Conservation (phyloP, 164 flowering plant species). For the Chimonanthus praecox region DNA sequence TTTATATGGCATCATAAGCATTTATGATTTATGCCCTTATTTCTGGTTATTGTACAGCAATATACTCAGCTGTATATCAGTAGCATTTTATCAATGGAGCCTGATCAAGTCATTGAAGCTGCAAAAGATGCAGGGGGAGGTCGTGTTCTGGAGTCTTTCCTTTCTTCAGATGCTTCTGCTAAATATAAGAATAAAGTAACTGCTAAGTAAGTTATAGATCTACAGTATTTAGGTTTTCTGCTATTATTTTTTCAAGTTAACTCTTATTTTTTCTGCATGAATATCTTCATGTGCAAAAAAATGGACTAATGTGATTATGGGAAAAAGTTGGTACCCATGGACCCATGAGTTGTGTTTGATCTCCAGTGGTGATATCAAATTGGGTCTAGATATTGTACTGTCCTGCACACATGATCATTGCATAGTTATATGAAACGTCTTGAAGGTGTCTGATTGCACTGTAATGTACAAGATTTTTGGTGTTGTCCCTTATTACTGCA, state of each 20-base stretch:
- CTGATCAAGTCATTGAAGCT: constrained; percentile 48
- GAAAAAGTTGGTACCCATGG: neutral
- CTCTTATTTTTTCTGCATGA: neutral
- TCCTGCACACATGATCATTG: no score
- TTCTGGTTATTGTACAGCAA: constrained; percentile 35
- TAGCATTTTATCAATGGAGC: constrained; percentile 69
- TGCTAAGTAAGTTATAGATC: constrained; percentile 43
- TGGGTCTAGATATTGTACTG: no score
- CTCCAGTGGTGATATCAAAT: no score
- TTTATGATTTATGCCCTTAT: neutral
- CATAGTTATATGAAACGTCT: no score
- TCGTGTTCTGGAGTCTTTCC: constrained; percentile 79
- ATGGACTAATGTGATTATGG: neutral
- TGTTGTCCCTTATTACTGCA: no score
- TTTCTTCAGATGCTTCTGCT: constrained; percentile 52
- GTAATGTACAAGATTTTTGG: no score
- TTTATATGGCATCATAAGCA: neutral
- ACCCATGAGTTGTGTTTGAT: no score
- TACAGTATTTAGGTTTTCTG: neutral
- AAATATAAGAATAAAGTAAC: constrained; percentile 67
- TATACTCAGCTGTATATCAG: constrained; percentile 48
- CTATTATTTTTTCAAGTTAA: neutral
- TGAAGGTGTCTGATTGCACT: no score
- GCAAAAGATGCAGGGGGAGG: constrained; percentile 77
- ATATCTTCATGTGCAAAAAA: neutral